Conservation (phyloP, 1,284 basidiomycete genomes). For the Pseudozyma thailandica region DNA sequence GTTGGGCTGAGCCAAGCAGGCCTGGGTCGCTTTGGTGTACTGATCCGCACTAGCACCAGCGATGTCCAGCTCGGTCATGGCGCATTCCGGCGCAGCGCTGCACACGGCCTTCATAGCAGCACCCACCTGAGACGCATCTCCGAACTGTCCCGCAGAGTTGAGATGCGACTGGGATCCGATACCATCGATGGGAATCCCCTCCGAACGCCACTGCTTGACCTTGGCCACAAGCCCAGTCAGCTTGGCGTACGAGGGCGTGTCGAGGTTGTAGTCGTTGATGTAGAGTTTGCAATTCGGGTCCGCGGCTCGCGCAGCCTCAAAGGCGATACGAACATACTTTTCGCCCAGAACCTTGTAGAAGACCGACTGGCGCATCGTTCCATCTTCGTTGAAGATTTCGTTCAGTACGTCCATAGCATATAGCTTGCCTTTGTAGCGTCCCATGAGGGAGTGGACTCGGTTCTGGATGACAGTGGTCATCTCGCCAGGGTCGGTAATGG, state of each 20-base stretch:
- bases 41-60: not conserved
- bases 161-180: conserved; percentile 32
- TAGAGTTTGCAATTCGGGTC: conserved; percentile 26
- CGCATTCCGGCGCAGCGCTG: conserved; percentile 14
- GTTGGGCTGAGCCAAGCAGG: conserved; percentile 16
- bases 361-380: conserved; percentile 12
- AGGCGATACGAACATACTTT: conserved; percentile 23
- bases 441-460: conserved; percentile 18
- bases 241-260: conserved; percentile 18
- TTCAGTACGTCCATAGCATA: conserved; percentile 34
- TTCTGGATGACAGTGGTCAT: conserved; percentile 24
- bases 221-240: conserved; percentile 7
- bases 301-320: conserved; percentile 13
- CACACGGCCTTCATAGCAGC: conserved; percentile 16
- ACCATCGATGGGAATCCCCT: conserved; percentile 28
- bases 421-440: conserved; percentile 25
- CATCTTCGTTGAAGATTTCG: conserved; percentile 34
- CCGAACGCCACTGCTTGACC: conserved; percentile 25
- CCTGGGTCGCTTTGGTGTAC: conserved; percentile 15
- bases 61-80: conserved; percentile 32
- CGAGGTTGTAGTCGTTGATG: conserved; percentile 36
- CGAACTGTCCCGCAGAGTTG: conserved; percentile 10
- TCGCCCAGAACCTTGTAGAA: conserved; percentile 34
- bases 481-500: conserved; percentile 22
- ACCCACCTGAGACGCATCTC: conserved; percentile 10